phyloP scores from a whole-genome alignment of 148 eudicot genomes.

The Chenopodium album region DNA sequence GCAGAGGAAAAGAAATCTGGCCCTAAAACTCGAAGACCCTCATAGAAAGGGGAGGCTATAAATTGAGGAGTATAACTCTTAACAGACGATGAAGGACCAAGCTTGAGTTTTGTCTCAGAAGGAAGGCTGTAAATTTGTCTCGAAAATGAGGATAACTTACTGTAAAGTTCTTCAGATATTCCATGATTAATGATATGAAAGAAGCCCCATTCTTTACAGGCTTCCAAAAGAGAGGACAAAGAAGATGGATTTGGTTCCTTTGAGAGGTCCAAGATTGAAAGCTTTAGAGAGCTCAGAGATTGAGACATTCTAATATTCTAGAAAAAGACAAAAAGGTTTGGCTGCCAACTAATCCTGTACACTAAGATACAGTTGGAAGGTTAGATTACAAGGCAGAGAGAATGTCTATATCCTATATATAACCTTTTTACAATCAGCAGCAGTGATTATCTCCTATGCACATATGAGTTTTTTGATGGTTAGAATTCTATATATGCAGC shows the following conservation, averaged over 20 bases:
- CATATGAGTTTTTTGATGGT: constrained; percentile 15
- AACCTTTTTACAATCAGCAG: neutral
- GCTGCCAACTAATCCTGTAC: constrained; percentile 34
- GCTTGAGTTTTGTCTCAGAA: constrained; percentile 55
- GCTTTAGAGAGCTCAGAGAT: constrained; percentile 47
- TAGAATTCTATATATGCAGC: neutral
- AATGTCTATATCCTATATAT: constrained; percentile 25
- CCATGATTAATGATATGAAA: constrained; percentile 84
- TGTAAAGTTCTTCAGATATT: constrained; percentile 51
- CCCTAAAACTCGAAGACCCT: constrained; percentile 73
- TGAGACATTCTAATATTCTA: constrained; percentile 47
- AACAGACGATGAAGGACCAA: constrained; percentile 64
- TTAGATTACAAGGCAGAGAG: constrained; percentile 37
- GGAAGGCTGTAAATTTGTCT: constrained; percentile 58
- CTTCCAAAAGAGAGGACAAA: constrained; percentile 54
- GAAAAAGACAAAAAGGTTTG: constrained; percentile 32
- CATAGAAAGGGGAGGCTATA: constrained; percentile 91
- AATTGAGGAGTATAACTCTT: constrained; percentile 78
- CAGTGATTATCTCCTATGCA: neutral
- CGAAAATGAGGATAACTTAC: constrained; percentile 45
- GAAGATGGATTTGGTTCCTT: constrained; percentile 49
- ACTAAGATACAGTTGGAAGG: constrained; percentile 37
- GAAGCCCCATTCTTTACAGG: constrained; percentile 91
- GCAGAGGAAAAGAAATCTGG: constrained; percentile 68
- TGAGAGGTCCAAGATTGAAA: constrained; percentile 70